Conservation (phyloP, 2,329 filamentous ascomycete genomes). For the Pyricularia grisea region DNA sequence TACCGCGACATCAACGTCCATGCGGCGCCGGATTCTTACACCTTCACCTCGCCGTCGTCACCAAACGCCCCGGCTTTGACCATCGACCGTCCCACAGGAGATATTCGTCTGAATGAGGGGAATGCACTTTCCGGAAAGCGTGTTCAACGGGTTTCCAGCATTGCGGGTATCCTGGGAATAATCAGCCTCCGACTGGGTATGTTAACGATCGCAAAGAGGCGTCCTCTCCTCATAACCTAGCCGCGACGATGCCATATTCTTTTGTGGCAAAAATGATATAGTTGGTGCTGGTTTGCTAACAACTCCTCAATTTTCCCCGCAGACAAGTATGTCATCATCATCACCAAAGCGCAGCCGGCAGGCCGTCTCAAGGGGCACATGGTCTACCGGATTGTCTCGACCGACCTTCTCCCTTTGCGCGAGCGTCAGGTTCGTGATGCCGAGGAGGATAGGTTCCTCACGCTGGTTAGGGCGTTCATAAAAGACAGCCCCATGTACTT, state of each 20-base stretch:
- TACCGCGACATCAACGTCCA: conserved; percentile 98
- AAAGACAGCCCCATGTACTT: conserved; percentile 91
- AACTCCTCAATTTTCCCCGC: conserved; percentile 4
- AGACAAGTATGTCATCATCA: conserved; percentile 95
- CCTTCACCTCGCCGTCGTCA: conserved; percentile 91
- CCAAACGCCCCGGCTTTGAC: conserved; percentile 81
- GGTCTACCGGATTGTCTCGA: conserved; percentile 85
- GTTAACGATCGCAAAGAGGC: conserved; percentile 7
- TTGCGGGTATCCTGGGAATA: conserved; percentile 88
- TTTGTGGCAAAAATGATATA: background rate
- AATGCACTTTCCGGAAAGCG: conserved; percentile 67
- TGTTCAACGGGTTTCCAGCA: conserved; percentile 67
- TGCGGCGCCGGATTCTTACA: conserved; percentile 83
- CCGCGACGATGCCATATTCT: background rate
- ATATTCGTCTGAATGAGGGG: conserved; percentile 76
- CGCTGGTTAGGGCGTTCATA: conserved; percentile 71
- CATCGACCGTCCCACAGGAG: conserved; percentile 85
- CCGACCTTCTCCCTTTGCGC: conserved; percentile 88
- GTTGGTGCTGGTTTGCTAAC: background rate
- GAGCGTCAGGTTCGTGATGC: conserved; percentile 85
- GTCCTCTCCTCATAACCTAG: background rate
- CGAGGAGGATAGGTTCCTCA: conserved; percentile 88
- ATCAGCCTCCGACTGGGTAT: conserved; percentile 87
- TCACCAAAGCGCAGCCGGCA: conserved; percentile 87
- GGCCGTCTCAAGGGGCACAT: conserved; percentile 91